Conservation (phyloP, 2,329 filamentous ascomycete genomes). For the Verticillium nubilum region DNA sequence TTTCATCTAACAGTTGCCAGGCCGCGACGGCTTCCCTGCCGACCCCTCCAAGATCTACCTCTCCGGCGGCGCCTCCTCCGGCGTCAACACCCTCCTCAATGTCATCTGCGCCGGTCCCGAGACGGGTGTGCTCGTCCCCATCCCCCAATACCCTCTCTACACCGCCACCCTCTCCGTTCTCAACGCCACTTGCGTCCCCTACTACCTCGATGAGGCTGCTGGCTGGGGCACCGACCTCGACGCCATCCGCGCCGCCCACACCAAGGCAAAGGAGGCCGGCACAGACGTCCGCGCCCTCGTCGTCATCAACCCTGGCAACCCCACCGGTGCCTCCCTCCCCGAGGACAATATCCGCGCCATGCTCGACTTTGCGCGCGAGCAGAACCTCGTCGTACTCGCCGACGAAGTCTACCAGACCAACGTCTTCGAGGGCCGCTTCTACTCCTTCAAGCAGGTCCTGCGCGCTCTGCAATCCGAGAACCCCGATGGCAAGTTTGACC, state of each 20-base stretch:
- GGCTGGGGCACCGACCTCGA: constrained; percentile 83
- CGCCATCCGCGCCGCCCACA: constrained; percentile 68
- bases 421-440: constrained; percentile 89
- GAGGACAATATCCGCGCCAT: constrained; percentile 76
- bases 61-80: constrained; percentile 84
- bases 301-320: constrained; percentile 98
- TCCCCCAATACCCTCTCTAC: constrained; percentile 97
- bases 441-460: constrained; percentile 89
- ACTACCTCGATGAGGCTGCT: constrained; percentile 82
- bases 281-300: constrained; percentile 89
- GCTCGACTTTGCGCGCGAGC: constrained; percentile 78
- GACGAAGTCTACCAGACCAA: constrained; percentile 99
- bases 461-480: constrained; percentile 71
- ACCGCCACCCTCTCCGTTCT: constrained; percentile 86
- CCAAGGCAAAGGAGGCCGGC: constrained; percentile 69
- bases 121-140: constrained; percentile 81
- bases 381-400: constrained; percentile 84
- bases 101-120: constrained; percentile 74
- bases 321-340: constrained; percentile 81
- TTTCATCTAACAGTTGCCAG: constrained; percentile 32
- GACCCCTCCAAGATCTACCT: constrained; percentile 81
- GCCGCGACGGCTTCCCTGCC: constrained; percentile 81
- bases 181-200: constrained; percentile 82
- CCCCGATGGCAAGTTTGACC: constrained; percentile 67
- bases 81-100: constrained; percentile 89